Evolutionary conservation across 176 grass and related monocot genomes (phyloP), one percentile per base, ranked within the genome.

Genomic region (Hyparrhenia diplandra): DNA sequence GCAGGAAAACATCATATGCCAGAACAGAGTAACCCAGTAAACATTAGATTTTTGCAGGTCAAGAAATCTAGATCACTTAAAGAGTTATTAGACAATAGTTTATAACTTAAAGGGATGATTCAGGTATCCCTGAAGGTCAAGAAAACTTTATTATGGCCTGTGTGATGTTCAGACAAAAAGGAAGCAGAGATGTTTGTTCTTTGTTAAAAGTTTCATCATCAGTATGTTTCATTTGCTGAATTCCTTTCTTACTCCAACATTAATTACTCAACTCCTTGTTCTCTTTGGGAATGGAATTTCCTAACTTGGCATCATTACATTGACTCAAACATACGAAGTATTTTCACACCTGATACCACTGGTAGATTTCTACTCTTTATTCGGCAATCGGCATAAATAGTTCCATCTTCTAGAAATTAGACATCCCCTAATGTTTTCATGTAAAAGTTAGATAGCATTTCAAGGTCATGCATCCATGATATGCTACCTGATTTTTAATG

Each of bases 341-440:
- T 82, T 18, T 36, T 5, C 43, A 2, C 45, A 18, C 36, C 32
- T 79, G 60, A 64, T 83, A 68, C 81, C 63, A 80, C 23, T 9
- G 18, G 27, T 16, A 75, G 11, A 59, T 70, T 30, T 52, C 3
- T 41, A 75, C 4, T 71, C 8, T 74, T 35, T 37, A 10, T 71
- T 61, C 8, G 25, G 17, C 52, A 78, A 58, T 23, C 3, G 8
- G 3, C 12, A 70, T 74, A 23, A 17, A 49, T 60, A 57, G 75
- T 5, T 85, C 42, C 2, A 18, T 74, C 39, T 37, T 63, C 67
- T 71, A 64, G 54, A 55, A 69, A 64, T 54, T 89, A 81, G 45
- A 64, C 18, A 75, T 55, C 51, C 17, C 12, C 62, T 42, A 43
- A 17, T 69, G 16, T 80, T 54, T 67, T 10, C 51, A 1, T 81